A percentile compares a stretch with the other conserved stretches of the same genome.
Evolutionary conservation across 1,284 basidiomycete genomes (phyloP).

Genomic region (Takashimella tepidaria): DNA sequence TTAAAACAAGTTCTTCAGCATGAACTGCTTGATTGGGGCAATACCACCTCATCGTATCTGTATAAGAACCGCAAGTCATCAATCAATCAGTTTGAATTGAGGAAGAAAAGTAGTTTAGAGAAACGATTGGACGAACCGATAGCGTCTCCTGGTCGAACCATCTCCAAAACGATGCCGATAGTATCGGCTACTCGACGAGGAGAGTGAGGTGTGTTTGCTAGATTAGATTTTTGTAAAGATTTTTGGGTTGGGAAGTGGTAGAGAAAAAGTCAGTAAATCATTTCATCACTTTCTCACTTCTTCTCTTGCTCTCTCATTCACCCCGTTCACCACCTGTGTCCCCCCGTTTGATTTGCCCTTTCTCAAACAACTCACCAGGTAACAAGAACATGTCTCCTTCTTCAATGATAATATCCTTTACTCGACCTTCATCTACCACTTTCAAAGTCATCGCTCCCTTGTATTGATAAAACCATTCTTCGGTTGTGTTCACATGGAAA

Average conservation of each 20-base stretch:
- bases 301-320: background rate
- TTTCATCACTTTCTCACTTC: background rate
- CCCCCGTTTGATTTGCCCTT: background rate
- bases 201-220: slow-evolving; percentile 92
- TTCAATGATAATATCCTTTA: slow-evolving; percentile 80
- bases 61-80: too few relatives aligned
- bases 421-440: slow-evolving; percentile 78
- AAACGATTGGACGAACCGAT: slow-evolving; percentile 42
- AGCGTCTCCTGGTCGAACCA: slow-evolving; percentile 63
- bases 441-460: slow-evolving; percentile 85
- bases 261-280: background rate
- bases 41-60: slow-evolving; percentile 92
- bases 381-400: slow-evolving; percentile 96
- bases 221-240: background rate
- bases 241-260: background rate
- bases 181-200: slow-evolving; percentile 87
- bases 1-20: slow-evolving; percentile 62
- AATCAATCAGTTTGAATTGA: too few relatives aligned
- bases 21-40: slow-evolving; percentile 65
- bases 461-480: slow-evolving; percentile 97
- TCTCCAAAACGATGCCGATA: slow-evolving; percentile 89
- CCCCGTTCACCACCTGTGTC: background rate
- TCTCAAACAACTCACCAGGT: slow-evolving; percentile 58
- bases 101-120: background rate
- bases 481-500: slow-evolving; percentile 89